Evolutionary conservation across 1,139 yeast genomes (phyloP).

Genomic region (Hansenula lynferdii): DNA sequence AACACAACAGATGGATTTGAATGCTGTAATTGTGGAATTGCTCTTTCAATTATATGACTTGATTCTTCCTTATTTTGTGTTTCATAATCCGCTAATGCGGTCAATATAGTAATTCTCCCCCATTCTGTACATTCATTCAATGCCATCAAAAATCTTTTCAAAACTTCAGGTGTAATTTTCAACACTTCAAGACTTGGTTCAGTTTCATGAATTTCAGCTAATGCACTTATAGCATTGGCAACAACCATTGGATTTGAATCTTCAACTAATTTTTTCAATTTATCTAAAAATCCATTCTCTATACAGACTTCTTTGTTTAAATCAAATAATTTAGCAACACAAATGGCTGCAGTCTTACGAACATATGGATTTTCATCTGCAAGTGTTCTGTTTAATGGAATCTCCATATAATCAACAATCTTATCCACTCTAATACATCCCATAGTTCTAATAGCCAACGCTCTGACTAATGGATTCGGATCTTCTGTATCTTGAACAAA

Average conservation of each 20-base stretch:
- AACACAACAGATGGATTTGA: slow-evolving; percentile 95
- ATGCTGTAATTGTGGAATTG: slow-evolving; percentile 94
- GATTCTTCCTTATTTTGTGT: slow-evolving; percentile 60
- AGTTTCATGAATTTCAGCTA: slow-evolving; percentile 75
- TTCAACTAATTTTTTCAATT: slow-evolving; percentile 62
- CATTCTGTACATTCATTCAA: slow-evolving; percentile 98
- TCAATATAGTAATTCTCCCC: slow-evolving; percentile 91
- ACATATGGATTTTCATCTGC: slow-evolving; percentile 96
- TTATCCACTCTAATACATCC: slow-evolving; percentile 95
- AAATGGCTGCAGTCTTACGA: slow-evolving; percentile 94
- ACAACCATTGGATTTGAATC: slow-evolving; percentile 97
- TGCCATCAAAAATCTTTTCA: slow-evolving; percentile 70
- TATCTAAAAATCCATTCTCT: slow-evolving; percentile 81
- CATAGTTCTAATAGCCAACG: slow-evolving; percentile 97
- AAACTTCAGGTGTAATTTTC: slow-evolving; percentile 34
- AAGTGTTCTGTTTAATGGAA: slow-evolving; percentile 80
- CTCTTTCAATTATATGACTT: slow-evolving; percentile 82
- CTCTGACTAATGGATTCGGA: slow-evolving; percentile 93
- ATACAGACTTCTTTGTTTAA: slow-evolving; percentile 78
- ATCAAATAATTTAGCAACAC: slow-evolving; percentile 94
- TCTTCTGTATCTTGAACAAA: slow-evolving; percentile 96
- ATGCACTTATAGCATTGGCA: slow-evolving; percentile 86
- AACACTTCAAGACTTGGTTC: slow-evolving; percentile 46
- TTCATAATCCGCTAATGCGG: slow-evolving; percentile 72
- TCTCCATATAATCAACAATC: slow-evolving; percentile 92